Evolutionary conservation across 2,329 filamentous ascomycete species (phyloP).

Genomic region (Cercospora zeina): DNA sequence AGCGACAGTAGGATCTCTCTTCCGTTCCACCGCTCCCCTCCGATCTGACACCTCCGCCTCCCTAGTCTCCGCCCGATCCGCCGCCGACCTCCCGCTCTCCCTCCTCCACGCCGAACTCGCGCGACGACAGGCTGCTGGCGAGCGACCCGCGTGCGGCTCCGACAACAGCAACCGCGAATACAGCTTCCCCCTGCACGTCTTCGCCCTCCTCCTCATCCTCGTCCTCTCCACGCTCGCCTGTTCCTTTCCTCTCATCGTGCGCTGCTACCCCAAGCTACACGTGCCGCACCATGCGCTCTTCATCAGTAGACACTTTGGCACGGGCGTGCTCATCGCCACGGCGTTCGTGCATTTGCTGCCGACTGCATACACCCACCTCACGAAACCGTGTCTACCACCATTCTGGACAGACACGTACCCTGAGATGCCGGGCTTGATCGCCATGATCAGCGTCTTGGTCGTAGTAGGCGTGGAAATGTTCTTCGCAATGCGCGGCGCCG

Average conservation of each 20-base stretch:
- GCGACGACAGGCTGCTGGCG: conserved; percentile 49
- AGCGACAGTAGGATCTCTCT: conserved; percentile 18
- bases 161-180: conserved; percentile 51
- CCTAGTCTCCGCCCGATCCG: conserved; percentile 36
- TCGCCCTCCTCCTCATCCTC: conserved; percentile 60
- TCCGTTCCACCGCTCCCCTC: background rate
- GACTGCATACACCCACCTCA: conserved; percentile 61
- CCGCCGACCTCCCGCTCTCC: conserved; percentile 44
- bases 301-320: conserved; percentile 60
- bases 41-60: conserved; percentile 20
- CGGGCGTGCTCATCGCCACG: conserved; percentile 58
- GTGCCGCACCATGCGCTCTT: conserved; percentile 62
- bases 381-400: conserved; percentile 67
- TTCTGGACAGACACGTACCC: conserved; percentile 79
- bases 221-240: conserved; percentile 59
- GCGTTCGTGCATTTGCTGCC: conserved; percentile 63
- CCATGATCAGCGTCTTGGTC: conserved; percentile 76
- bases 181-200: conserved; percentile 58
- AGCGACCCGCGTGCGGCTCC: conserved; percentile 57
- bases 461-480: conserved; percentile 88
- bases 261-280: conserved; percentile 60
- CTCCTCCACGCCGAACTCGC: conserved; percentile 53
- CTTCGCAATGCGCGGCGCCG: conserved; percentile 69
- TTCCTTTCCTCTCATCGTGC: conserved; percentile 61
- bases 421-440: conserved; percentile 76